Conservation (phyloP, 2,329 filamentous ascomycete genomes). For the Anthostomella pinea region DNA sequence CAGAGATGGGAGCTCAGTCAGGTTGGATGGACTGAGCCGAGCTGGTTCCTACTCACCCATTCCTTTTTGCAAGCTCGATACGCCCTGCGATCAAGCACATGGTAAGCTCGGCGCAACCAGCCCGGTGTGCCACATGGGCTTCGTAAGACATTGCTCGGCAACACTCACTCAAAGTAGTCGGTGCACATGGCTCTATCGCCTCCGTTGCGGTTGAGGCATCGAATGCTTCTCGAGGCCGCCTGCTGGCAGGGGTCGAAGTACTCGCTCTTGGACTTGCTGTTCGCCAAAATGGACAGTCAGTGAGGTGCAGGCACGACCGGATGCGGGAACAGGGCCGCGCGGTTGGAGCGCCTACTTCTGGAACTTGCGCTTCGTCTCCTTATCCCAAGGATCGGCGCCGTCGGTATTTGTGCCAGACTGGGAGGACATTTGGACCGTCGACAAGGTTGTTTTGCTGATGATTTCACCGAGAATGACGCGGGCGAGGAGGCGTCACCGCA, state of each 20-base stretch:
- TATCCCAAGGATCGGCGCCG: constrained; percentile 49
- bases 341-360: constrained; percentile 50
- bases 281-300: constrained; percentile 10
- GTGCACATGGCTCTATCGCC: constrained; percentile 86
- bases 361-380: constrained; percentile 62
- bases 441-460: too few relatives aligned
- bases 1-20: too few relatives aligned
- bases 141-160: background rate
- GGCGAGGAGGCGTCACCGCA: too few relatives aligned
- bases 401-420: constrained; percentile 10
- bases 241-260: constrained; percentile 96
- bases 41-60: constrained; percentile 15
- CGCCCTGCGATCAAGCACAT: too few relatives aligned
- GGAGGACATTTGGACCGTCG: too few relatives aligned
- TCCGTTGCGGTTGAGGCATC: constrained; percentile 83
- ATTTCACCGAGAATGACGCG: too few relatives aligned
- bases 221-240: constrained; percentile 78
- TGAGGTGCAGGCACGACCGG: constrained; percentile 1
- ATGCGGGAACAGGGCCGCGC: constrained; percentile 2
- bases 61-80: constrained; percentile 80
- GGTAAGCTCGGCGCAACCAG: too few relatives aligned
- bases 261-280: constrained; percentile 82
- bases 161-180: constrained; percentile 88
- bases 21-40: too few relatives aligned
- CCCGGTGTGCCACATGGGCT: too few relatives aligned